Evolutionary conservation across 2,329 filamentous ascomycete genomes (phyloP), one percentile per base, ranked within the genome.

Genomic region (Ampelomyces quisqualis): DNA sequence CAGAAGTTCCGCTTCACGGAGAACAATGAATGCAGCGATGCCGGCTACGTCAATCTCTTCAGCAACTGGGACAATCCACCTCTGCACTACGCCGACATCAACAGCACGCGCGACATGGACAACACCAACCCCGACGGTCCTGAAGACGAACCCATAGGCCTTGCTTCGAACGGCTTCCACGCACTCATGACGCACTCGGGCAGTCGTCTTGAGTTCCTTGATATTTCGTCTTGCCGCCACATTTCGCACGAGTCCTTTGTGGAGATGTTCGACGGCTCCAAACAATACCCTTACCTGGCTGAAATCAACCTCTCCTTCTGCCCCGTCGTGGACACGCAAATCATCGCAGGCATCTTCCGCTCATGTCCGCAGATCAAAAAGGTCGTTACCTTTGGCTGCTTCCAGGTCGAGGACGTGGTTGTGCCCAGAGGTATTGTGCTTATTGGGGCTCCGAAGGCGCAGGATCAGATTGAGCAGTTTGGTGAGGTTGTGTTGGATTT

Each of bases 101-200:
- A 86, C 55, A 83, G 84, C 47, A 90, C 84, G 45, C 86, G 90
- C 13, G 81, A 89, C 55, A 64, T 94, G 22, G 87, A 95, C 62
- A 81, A 88, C 43, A 71, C 74, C 34, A 79, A 79, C 18, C 85
- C 88, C 0, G 78, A 83, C 15, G 80, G 82, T 32, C 77, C 80
- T 0, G 71, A 82, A 40, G 75, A 78, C 17, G 57, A 56, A 13
- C 68, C 78, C 6, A 71, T 91, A 30, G 91, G 90, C 2, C 76
- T 96, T 21, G 88, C 85, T 37, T 85, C 82, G 1, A 70, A 78
- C 5, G 90, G 86, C 0, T 91, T 97, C 70, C 73, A 77, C 50
- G 87, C 88, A 0, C 70, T 96, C 29, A 95, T 96, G 88, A 71
- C 73, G 0, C 91, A 96, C 62, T 95, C 90, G 0, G 87, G 88